Evolutionary conservation across 83 land plant species (phyloP).

Genomic region (Larix sibirica): DNA sequence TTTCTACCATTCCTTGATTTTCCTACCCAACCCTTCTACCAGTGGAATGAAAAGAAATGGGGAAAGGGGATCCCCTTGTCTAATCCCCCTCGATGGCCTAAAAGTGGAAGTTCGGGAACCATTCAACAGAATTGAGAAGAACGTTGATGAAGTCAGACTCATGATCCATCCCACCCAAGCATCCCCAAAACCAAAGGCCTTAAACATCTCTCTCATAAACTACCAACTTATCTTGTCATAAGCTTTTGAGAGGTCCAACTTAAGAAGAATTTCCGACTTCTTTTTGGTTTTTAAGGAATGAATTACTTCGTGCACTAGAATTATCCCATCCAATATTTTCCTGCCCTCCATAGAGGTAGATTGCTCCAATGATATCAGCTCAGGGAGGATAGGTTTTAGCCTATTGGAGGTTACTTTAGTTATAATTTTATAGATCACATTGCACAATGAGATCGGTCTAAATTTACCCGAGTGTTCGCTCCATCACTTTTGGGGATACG

Average conservation of each 20-base stretch:
- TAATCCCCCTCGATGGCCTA: neutral
- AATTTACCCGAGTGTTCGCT: neutral
- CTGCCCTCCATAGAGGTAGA: neutral
- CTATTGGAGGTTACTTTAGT: neutral
- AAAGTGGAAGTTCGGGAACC: neutral
- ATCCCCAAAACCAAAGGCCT: too few species aligned
- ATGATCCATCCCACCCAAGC: neutral
- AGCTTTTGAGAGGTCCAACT: too few species aligned
- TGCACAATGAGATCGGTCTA: neutral
- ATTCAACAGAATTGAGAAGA: neutral
- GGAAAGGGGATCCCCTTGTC: neutral
- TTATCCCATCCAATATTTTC: neutral
- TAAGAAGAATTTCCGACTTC: too few species aligned
- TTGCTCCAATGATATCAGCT: neutral
- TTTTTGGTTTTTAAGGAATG: neutral
- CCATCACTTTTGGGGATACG: neutral
- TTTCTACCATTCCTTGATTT: too few species aligned
- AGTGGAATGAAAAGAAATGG: neutral
- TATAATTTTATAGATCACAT: neutral
- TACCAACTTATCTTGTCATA: too few species aligned
- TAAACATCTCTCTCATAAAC: too few species aligned
- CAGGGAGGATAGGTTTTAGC: neutral
- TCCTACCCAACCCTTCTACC: neutral
- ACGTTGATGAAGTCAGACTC: neutral
- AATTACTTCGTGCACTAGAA: neutral